These are phyloP conservation scores for Ophiosphaerella herpotricha DNA, from an alignment of 2,329 filamentous ascomycete species.

Conservation along the genomic window DNA sequence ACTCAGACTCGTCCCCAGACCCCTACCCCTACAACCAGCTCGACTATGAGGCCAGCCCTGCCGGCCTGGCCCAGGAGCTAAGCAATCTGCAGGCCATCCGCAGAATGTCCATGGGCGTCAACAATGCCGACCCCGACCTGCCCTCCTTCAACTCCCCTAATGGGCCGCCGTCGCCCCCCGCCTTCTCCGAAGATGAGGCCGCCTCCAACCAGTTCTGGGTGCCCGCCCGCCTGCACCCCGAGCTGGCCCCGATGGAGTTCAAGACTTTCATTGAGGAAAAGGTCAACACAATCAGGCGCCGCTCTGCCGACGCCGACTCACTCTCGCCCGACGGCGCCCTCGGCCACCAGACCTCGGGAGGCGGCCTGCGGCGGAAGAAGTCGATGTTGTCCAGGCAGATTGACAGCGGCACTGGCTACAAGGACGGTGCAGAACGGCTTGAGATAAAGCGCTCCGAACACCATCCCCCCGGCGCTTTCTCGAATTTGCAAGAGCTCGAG, in stretches of 20 bases:
- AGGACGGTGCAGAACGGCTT: constrained; percentile 81
- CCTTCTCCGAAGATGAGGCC: constrained; percentile 76
- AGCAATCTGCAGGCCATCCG: constrained; percentile 89
- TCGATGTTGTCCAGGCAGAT: constrained; percentile 95
- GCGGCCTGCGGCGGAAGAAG: constrained; percentile 80
- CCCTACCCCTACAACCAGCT: constrained; percentile 79
- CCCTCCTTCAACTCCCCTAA: constrained; percentile 68
- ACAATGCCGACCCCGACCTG: constrained; percentile 71
- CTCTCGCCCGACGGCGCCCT: constrained; percentile 62
- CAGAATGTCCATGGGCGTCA: constrained; percentile 93
- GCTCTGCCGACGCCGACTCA: constrained; percentile 70
- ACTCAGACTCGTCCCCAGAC: constrained; percentile 55
- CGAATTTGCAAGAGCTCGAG: constrained; percentile 70
- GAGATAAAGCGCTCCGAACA: constrained; percentile 70
- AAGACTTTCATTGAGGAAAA: constrained; percentile 94
- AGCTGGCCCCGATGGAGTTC: constrained; percentile 93
- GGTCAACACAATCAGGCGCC: constrained; percentile 84
- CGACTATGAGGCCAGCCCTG: constrained; percentile 87
- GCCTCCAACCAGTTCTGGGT: constrained; percentile 93
- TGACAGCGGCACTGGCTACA: constrained; percentile 74
- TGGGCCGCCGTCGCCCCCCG: constrained; percentile 71
- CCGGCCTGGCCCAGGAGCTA: constrained; percentile 86
- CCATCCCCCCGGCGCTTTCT: constrained; percentile 56
- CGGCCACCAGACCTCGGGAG: constrained; percentile 59
- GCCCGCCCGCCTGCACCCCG: constrained; percentile 89